Percentiles rank a stretch among this genome's conserved stretches.
phyloP scores from a whole-genome alignment of 1,139 yeast genomes.

The Saccharomyces pastorianus region DNA sequence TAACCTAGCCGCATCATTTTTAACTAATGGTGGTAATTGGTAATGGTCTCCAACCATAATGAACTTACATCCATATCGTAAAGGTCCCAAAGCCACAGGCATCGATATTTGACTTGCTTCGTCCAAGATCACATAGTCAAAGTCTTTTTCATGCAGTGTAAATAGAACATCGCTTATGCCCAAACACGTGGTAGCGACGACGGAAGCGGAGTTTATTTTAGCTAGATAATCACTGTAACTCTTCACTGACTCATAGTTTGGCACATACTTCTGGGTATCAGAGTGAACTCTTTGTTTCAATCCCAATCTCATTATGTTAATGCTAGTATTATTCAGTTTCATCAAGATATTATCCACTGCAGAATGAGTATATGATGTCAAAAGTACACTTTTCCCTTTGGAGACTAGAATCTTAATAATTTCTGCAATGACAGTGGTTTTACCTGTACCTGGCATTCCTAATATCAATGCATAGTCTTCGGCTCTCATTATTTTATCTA shows the following conservation, averaged over 20 bases:
- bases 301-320: constrained; percentile 56
- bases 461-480: constrained; percentile 71
- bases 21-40: constrained; percentile 82
- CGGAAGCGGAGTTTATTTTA: constrained; percentile 41
- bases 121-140: constrained; percentile 90
- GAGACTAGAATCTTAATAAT: constrained; percentile 54
- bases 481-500: constrained; percentile 54
- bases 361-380: constrained; percentile 87
- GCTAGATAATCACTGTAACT: constrained; percentile 39
- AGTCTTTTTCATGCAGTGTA: constrained; percentile 41
- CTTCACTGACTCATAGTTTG: constrained; percentile 37
- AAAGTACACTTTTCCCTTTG: constrained; percentile 56
- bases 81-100: constrained; percentile 86
- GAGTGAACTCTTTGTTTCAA: constrained; percentile 51
- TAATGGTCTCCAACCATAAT: constrained; percentile 90
- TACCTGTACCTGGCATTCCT: constrained; percentile 99
- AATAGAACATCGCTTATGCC: constrained; percentile 61
- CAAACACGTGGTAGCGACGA: constrained; percentile 85
- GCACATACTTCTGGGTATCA: constrained; percentile 47
- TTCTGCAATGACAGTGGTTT: constrained; percentile 83
- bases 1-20: constrained; percentile 47
- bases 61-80: constrained; percentile 68
- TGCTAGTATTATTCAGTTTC: constrained; percentile 47
- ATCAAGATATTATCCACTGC: constrained; percentile 89
- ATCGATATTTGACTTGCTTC: constrained; percentile 94